Evolutionary conservation across 306 rosid species (phyloP).

Genomic region (Luffa aegyptiaca): DNA sequence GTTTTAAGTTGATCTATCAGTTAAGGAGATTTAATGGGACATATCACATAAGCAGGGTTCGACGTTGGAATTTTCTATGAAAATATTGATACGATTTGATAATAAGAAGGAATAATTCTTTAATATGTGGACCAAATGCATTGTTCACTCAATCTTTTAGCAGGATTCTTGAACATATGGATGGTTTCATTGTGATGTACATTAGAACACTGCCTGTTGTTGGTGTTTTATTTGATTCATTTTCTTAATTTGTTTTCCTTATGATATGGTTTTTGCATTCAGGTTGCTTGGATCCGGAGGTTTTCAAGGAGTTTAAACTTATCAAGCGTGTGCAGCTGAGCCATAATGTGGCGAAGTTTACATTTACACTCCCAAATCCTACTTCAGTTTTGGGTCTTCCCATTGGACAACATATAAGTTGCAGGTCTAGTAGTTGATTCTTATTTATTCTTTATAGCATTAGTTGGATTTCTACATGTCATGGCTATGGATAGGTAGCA

Average conservation of each 20-base stretch:
- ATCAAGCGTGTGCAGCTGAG: conserved; percentile 69
- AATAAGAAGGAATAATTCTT: background rate
- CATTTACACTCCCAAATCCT: conserved; percentile 63
- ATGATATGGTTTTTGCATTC: conserved; percentile 7
- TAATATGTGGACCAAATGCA: background rate
- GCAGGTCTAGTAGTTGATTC: conserved; percentile 46
- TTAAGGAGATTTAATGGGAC: background rate
- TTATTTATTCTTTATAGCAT: conserved; percentile 3
- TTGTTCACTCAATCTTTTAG: background rate
- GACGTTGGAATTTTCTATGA: background rate
- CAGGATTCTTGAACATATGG: background rate
- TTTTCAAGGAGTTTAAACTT: conserved; percentile 69
- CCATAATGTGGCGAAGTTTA: conserved; percentile 96
- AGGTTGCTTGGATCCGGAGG: conserved; percentile 71
- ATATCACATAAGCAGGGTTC: background rate
- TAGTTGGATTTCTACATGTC: background rate
- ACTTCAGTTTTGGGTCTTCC: conserved; percentile 93
- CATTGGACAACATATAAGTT: conserved; percentile 96
- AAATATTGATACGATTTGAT: background rate
- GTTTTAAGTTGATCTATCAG: background rate
- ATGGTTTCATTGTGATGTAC: background rate
- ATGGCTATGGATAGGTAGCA: background rate
- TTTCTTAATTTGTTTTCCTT: background rate
- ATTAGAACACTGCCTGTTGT: background rate
- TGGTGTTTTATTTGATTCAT: background rate